These are phyloP conservation scores for Cynara cardunculus DNA, from an alignment of 129 eudicot genomes.

Conservation along the genomic window DNA sequence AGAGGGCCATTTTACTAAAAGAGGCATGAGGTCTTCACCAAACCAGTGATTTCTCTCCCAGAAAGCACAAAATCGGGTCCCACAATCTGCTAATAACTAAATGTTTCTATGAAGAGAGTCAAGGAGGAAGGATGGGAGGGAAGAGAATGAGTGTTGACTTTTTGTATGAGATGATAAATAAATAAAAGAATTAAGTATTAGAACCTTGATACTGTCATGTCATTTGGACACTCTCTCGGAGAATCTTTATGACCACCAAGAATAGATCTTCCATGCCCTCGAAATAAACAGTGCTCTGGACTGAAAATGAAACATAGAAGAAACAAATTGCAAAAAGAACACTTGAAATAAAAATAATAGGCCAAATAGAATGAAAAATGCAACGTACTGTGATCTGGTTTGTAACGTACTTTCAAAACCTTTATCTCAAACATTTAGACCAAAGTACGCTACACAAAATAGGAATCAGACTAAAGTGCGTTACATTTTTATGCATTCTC, in stretches of 20 bases:
- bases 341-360: background rate
- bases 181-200: background rate
- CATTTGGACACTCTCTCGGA: conserved; percentile 43
- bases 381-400: background rate
- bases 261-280: conserved; percentile 71
- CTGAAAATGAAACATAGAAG: conserved; percentile 33
- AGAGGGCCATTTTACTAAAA: background rate
- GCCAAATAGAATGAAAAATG: background rate
- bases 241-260: conserved; percentile 69
- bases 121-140: background rate
- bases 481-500: background rate
- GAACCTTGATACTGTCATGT: conserved; percentile 65
- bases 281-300: conserved; percentile 72
- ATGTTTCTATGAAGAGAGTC: background rate
- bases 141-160: background rate
- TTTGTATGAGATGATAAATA: background rate
- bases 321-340: background rate
- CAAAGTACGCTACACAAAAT: background rate
- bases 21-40: background rate
- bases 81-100: background rate
- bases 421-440: background rate
- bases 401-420: background rate
- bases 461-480: background rate
- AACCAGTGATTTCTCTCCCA: background rate
- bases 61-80: background rate